phyloP scores from a whole-genome alignment of 1,139 yeast genomes.

The Candida labiduridarum region DNA sequence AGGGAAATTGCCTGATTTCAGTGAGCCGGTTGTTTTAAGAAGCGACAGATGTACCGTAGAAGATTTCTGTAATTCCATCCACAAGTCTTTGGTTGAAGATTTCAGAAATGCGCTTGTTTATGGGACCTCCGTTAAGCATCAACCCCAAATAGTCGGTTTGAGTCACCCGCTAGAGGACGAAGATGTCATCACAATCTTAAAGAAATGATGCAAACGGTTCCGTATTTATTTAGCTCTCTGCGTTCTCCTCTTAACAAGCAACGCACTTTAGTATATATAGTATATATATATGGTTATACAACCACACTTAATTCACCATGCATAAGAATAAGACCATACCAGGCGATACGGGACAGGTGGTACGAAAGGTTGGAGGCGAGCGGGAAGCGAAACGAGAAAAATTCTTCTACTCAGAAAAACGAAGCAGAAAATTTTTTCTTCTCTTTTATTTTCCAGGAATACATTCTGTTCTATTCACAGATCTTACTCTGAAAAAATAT shows the following conservation, averaged over 20 bases:
- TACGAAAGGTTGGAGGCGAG: no score
- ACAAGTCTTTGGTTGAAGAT: constrained; percentile 89
- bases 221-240: neutral
- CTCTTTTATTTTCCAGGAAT: neutral
- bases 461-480: no score
- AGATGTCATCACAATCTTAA: constrained; percentile 94
- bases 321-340: no score
- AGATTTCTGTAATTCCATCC: constrained; percentile 96
- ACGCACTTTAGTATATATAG: no score
- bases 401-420: neutral
- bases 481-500: neutral
- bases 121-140: constrained; percentile 94
- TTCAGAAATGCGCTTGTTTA: constrained; percentile 90
- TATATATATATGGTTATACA: no score
- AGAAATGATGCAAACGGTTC: constrained; percentile 44
- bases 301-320: no score
- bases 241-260: no score
- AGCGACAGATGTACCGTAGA: constrained; percentile 82
- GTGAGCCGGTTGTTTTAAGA: constrained; percentile 90
- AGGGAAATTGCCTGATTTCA: constrained; percentile 90
- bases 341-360: no score
- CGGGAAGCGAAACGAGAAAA: neutral
- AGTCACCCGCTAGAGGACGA: constrained; percentile 84
- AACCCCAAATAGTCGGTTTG: constrained; percentile 95
- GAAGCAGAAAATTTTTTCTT: neutral